These are phyloP conservation scores for Aspergillus nidulans DNA, from an alignment of 495 filamentous ascomycete genomes.

Conservation along the genomic window DNA sequence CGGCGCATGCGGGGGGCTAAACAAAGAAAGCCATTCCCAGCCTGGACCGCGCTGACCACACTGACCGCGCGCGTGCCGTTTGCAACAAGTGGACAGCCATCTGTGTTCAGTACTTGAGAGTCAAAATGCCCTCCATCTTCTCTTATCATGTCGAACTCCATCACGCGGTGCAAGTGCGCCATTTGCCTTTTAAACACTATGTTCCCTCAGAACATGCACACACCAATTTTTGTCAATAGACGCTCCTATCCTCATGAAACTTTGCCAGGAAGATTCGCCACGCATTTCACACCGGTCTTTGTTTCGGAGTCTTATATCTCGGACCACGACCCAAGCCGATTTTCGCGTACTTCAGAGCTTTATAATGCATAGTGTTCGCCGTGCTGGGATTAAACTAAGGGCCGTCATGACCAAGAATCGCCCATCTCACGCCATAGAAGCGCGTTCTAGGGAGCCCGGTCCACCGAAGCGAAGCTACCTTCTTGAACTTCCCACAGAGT, in stretches of 20 bases:
- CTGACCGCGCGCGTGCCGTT: slow-evolving; percentile 42
- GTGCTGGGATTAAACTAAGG: slow-evolving; percentile 33
- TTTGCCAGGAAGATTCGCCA: slow-evolving; percentile 6
- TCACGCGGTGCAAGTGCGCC: slow-evolving; percentile 15
- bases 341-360: slow-evolving; percentile 11
- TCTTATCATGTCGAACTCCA: background rate
- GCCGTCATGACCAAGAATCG: slow-evolving; percentile 30
- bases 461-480: slow-evolving; percentile 29
- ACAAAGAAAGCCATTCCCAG: background rate
- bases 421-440: slow-evolving; percentile 22
- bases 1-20: background rate
- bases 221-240: slow-evolving; percentile 7
- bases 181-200: slow-evolving; percentile 16
- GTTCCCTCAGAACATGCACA: slow-evolving; percentile 8
- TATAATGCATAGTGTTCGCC: slow-evolving; percentile 30
- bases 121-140: slow-evolving; percentile 27
- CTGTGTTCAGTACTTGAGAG: slow-evolving; percentile 24
- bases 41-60: slow-evolving; percentile 8
- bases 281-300: slow-evolving; percentile 7
- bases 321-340: slow-evolving; percentile 17
- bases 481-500: slow-evolving; percentile 41
- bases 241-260: slow-evolving; percentile 14
- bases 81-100: slow-evolving; percentile 28
- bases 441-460: slow-evolving; percentile 14
- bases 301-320: slow-evolving; percentile 9